Evolutionary conservation across 208 protist species (phyloP).

Genomic region (Strigomonas culicis): DNA sequence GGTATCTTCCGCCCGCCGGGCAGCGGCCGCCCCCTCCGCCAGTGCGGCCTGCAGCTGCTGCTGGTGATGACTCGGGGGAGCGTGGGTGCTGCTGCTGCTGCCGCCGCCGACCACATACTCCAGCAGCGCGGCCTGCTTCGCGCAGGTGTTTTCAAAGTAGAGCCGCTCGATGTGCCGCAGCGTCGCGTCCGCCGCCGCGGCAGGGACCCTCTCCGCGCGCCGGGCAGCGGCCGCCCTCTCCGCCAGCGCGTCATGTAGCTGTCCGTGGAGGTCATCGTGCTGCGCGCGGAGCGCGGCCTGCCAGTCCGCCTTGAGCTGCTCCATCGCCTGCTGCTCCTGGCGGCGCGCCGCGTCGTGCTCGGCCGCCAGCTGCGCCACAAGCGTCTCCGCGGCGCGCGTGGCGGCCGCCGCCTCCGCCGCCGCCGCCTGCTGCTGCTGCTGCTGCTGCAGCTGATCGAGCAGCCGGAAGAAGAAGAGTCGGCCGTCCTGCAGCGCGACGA

Average conservation of each 20-base stretch:
- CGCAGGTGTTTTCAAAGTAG: neutral
- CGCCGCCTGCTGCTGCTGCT: neutral
- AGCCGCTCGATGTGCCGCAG: neutral
- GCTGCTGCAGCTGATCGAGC: neutral
- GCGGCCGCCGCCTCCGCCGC: neutral
- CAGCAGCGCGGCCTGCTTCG: neutral
- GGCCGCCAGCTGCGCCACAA: neutral
- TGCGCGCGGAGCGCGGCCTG: neutral
- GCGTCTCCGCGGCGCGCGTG: too few species aligned
- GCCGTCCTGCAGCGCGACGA: neutral
- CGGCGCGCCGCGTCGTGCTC: neutral
- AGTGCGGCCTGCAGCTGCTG: too few species aligned
- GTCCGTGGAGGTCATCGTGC: neutral
- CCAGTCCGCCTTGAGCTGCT: slow-evolving; percentile 6
- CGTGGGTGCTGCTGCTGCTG: too few species aligned
- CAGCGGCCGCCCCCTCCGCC: neutral
- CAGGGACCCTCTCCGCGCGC: neutral
- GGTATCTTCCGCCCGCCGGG: too few species aligned
- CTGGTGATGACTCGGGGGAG: too few species aligned
- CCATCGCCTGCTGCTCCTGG: neutral
- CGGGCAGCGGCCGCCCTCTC: neutral
- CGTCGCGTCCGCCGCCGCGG: neutral
- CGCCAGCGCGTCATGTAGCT: neutral
- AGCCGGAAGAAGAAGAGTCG: neutral
- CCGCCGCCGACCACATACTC: neutral